phyloP scores from a whole-genome alignment of 768 basidiomycete genomes.

The Hemileccinum impolitum region DNA sequence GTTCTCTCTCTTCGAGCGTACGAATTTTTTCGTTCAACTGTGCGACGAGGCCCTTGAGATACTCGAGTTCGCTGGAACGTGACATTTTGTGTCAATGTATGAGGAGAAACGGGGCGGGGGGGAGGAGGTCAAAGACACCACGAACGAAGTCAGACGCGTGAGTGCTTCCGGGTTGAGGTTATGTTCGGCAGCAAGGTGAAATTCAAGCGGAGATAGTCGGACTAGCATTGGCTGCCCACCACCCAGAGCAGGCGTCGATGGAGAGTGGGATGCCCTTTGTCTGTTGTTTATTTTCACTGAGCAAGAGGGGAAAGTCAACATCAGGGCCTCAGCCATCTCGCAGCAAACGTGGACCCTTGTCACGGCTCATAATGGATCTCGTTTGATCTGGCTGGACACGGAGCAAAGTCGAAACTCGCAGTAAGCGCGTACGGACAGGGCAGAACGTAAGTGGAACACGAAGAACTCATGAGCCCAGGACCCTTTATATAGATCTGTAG shows the following conservation, averaged over 20 bases:
- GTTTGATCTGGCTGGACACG: no score
- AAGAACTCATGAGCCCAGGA: background rate
- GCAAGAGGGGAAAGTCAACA: no score
- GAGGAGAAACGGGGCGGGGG: background rate
- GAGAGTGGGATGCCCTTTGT: no score
- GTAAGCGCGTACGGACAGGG: no score
- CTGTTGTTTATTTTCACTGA: no score
- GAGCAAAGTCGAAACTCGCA: no score
- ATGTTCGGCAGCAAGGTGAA: conserved; percentile 3
- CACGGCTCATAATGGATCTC: no score
- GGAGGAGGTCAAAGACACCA: background rate
- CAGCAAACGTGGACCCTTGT: no score
- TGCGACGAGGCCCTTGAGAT: conserved; percentile 87
- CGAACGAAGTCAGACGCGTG: background rate
- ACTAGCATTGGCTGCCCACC: background rate
- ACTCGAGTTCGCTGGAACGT: conserved; percentile 78
- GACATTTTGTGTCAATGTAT: conserved; percentile 43
- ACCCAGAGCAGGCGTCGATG: no score
- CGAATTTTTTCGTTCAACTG: conserved; percentile 91
- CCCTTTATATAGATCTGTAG: background rate
- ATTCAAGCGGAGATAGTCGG: conserved; percentile 25
- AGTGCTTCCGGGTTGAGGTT: background rate
- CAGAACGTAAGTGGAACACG: background rate
- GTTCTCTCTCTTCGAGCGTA: conserved; percentile 68
- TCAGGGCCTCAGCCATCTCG: no score